Evolutionary conservation across 805 yeast genomes (phyloP), one percentile per base, ranked within the genome.

Genomic region (Yueomyces sinensis): DNA sequence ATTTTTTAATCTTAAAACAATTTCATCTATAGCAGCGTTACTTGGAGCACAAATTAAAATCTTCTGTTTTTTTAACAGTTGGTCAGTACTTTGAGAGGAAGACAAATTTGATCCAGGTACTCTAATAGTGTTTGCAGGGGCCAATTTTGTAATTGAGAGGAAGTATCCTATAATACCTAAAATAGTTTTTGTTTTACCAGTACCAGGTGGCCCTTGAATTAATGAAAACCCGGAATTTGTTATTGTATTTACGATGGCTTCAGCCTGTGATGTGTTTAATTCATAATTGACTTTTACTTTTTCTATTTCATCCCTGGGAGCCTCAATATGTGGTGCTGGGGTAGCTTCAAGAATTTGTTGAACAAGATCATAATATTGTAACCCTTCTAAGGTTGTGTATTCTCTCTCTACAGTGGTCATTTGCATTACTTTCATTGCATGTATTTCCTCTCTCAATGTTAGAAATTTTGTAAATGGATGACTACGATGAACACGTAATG

Each of bases 171-270:
- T 72, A 33, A 89, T 77, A 17, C 96, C 96, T 31, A 91, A 55
- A 59, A 93, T 91, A 0, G 99, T 91, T 53, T 89, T 93, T 1
- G 99, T 93, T 55, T 91, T 91, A 63, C 99, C 99, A 0, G 97
- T 89, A 57, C 99, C 99, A 0, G 99, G 99, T 0, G 99, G 99
- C 38, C 96, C 99, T 59, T 91, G 98, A 54, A 91, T 87, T 35
- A 91, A 64, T 0, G 93, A 77, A 50, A 91, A 84, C 0, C 98
- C 99, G 1, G 65, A 64, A 7, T 70, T 63, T 17, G 64, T 54
- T 22, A 75, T 72, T 0, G 94, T 70, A 1, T 84, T 82, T 11
- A 77, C 65, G 38, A 91, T 82, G 0, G 98, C 98, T 22, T 60
- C 66, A 0, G 97, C 97, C 58, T 91, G 99, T 0, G 98, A 89